Percentiles rank a stretch among this genome's conserved stretches.
These are phyloP conservation scores for Tetrapyrgos nigripes DNA, from an alignment of 1,284 basidiomycete genomes.

Conservation along the genomic window DNA sequence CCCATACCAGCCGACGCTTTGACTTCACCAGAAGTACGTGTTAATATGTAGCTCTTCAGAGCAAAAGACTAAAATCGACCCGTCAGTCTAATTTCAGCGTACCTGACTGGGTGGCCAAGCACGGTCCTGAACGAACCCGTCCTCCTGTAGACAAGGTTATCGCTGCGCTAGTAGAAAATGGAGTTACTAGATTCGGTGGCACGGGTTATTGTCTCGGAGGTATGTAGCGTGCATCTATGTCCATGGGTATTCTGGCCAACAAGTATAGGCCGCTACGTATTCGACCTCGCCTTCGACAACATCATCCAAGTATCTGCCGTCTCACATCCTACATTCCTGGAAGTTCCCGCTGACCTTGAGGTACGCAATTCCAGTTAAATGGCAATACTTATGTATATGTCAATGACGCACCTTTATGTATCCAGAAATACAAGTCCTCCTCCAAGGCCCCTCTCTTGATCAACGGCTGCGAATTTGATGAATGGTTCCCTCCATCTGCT, in stretches of 20 bases:
- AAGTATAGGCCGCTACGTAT: constrained; percentile 58
- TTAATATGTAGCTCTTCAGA: not conserved
- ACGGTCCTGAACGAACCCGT: constrained; percentile 53
- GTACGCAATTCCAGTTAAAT: constrained; percentile 1
- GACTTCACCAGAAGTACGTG: constrained; percentile 38
- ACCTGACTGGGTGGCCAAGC: constrained; percentile 54
- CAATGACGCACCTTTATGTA: not conserved
- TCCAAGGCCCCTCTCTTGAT: constrained; percentile 65
- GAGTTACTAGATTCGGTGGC: constrained; percentile 63
- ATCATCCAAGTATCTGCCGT: constrained; percentile 59
- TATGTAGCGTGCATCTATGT: constrained; percentile 28
- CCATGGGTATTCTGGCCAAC: constrained; percentile 22
- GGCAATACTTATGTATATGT: not conserved
- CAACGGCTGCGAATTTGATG: constrained; percentile 64
- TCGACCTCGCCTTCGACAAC: constrained; percentile 72
- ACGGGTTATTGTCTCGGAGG: constrained; percentile 80
- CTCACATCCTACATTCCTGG: constrained; percentile 73
- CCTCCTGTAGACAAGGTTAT: constrained; percentile 64
- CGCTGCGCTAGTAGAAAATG: constrained; percentile 58
- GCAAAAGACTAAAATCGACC: not conserved
- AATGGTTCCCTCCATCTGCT: constrained; percentile 48
- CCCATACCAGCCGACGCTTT: constrained; percentile 49
- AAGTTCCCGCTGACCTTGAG: constrained; percentile 56
- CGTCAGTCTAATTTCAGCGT: constrained; percentile 47
- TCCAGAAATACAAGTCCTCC: constrained; percentile 51